Percentiles rank a stretch among this genome's conserved stretches.
Evolutionary conservation across 441 rosid genomes (phyloP).

Genomic region (Adansonia rubrostipa): DNA sequence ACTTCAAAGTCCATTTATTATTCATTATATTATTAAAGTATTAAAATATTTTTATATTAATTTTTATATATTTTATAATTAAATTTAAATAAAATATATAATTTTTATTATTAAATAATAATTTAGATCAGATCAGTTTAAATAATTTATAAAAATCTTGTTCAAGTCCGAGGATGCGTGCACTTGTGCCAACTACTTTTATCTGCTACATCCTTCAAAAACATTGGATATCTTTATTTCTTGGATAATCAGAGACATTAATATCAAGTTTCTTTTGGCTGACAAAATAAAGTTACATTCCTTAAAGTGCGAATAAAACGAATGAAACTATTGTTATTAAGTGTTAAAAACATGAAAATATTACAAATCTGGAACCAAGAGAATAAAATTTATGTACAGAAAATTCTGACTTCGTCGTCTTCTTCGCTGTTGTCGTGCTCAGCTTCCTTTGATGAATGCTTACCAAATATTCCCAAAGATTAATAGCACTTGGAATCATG

Average conservation of each 20-base stretch:
- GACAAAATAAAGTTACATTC: not conserved
- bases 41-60: no score
- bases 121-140: no score
- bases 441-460: slow-evolving; percentile 8
- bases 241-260: slow-evolving; percentile 3
- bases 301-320: slow-evolving; percentile 7
- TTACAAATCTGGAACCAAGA: slow-evolving; percentile 13
- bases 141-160: no score
- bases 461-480: slow-evolving; percentile 13
- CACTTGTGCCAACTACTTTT: no score
- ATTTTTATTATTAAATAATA: no score
- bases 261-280: not conserved
- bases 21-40: no score
- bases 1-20: no score
- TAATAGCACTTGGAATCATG: slow-evolving; percentile 9
- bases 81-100: no score
- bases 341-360: slow-evolving; percentile 12
- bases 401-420: not conserved
- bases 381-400: slow-evolving; percentile 4
- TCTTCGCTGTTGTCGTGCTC: slow-evolving; percentile 7
- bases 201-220: not conserved
- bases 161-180: no score
- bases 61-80: no score
- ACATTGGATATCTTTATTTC: not conserved
- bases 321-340: not conserved